These are phyloP conservation scores for Avena eriantha DNA, from an alignment of 176 grass and related monocot species.

Conservation along the genomic window DNA sequence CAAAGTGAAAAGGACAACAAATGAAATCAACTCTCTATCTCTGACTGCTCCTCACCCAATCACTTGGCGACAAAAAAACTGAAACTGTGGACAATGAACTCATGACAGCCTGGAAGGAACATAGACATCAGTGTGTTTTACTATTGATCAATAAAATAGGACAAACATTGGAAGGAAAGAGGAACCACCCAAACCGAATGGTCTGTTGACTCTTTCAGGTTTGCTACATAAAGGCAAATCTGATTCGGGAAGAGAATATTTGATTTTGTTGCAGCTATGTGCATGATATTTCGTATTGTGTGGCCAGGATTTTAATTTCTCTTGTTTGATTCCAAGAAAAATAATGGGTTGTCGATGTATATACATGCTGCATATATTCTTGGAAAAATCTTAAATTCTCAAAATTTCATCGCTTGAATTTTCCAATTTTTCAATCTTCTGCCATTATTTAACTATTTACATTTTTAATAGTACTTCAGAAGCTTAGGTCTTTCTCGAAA, in stretches of 20 bases:
- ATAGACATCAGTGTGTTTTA: conserved; percentile 6
- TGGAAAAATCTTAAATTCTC: neutral
- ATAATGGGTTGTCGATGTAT: neutral
- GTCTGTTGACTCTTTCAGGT: conserved; percentile 7
- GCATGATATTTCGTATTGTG: neutral
- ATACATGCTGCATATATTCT: neutral
- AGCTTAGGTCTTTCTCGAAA: neutral
- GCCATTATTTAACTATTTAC: conserved; percentile 1
- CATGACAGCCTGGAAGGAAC: neutral
- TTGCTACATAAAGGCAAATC: neutral
- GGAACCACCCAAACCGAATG: conserved; percentile 4
- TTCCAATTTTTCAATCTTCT: neutral
- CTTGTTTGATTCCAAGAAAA: conserved; percentile 4
- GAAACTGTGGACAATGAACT: conserved; percentile 28
- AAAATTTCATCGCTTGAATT: neutral
- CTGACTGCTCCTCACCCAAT: conserved; percentile 24
- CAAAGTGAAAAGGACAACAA: neutral
- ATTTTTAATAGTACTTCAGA: neutral
- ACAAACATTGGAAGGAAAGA: conserved; percentile 26
- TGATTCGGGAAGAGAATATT: neutral
- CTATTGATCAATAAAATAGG: conserved; percentile 29
- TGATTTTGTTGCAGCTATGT: neutral
- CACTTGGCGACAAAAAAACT: conserved; percentile 25
- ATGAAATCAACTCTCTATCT: conserved; percentile 10
- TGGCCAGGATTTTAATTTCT: neutral